These are phyloP conservation scores for Paecilomyces dactylethromorphus DNA, from an alignment of 2,329 filamentous ascomycete genomes.

Conservation along the genomic window DNA sequence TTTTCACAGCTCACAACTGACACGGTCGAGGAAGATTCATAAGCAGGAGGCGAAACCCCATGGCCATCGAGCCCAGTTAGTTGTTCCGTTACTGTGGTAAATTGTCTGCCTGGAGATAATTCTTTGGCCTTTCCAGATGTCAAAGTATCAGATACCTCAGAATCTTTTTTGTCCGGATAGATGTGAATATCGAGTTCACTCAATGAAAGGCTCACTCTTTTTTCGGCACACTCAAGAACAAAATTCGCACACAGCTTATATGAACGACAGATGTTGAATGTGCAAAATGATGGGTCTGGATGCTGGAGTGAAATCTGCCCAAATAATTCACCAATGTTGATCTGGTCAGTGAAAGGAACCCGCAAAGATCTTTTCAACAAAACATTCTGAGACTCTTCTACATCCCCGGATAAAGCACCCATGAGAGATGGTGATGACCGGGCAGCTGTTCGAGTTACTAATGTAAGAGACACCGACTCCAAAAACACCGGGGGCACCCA, in stretches of 20 bases:
- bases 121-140: neutral
- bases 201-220: neutral
- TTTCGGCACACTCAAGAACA: neutral
- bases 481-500: neutral
- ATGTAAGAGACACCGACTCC: constrained; percentile 1
- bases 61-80: neutral
- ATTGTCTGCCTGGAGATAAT: neutral
- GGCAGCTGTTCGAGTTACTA: constrained; percentile 6
- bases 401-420: constrained; percentile 4
- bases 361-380: neutral
- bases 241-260: constrained; percentile 4
- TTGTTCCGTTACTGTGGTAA: neutral
- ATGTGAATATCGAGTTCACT: neutral
- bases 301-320: constrained; percentile 4
- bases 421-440: constrained; percentile 8
- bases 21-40: neutral
- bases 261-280: constrained; percentile 6
- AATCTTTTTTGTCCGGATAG: neutral
- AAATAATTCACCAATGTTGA: constrained; percentile 5
- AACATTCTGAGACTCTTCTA: neutral
- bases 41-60: neutral
- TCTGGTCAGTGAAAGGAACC: neutral
- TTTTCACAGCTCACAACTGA: neutral
- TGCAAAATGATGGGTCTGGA: constrained; percentile 7
- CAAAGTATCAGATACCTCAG: neutral